A percentile compares a stretch with the other conserved stretches of the same genome.
These are phyloP conservation scores for Thermothelomyces thermophilus DNA, from an alignment of 2,329 filamentous ascomycete species.

Conservation along the genomic window DNA sequence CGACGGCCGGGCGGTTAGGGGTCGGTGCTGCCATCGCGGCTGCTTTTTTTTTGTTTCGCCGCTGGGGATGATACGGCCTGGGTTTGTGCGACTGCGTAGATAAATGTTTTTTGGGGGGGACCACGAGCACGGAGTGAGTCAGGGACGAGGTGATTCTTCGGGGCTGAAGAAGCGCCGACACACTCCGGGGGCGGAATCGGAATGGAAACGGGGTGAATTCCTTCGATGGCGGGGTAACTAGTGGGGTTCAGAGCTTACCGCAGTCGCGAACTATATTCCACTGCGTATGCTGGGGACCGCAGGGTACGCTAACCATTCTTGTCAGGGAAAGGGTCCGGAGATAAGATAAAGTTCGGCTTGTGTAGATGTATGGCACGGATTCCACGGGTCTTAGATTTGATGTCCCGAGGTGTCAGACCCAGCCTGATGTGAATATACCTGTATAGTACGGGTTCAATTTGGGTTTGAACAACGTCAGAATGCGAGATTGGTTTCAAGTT, in stretches of 20 bases:
- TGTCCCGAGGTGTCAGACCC: too few relatives aligned
- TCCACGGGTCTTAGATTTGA: background rate
- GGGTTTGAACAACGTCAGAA: too few relatives aligned
- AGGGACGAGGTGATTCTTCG: background rate
- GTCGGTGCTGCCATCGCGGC: constrained; percentile 10
- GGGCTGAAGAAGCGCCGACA: background rate
- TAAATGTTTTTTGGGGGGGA: too few relatives aligned
- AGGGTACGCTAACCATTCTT: too few relatives aligned
- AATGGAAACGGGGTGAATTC: constrained; percentile 14
- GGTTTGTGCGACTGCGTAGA: too few relatives aligned
- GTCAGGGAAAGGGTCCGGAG: background rate
- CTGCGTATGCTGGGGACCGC: too few relatives aligned
- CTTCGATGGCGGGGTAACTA: constrained; percentile 17
- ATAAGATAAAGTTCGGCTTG: constrained; percentile 10
- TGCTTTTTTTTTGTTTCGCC: background rate
- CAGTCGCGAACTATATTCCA: too few relatives aligned
- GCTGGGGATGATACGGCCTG: too few relatives aligned
- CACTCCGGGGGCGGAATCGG: background rate
- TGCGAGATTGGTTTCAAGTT: too few relatives aligned
- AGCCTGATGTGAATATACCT: too few relatives aligned
- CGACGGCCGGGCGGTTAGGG: constrained; percentile 54
- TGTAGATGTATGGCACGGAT: background rate
- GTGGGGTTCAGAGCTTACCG: too few relatives aligned
- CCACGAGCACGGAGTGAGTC: background rate
- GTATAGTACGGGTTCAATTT: too few relatives aligned